phyloP scores from a whole-genome alignment of 2,329 filamentous ascomycete species.

The Chrysoporthe deuterocubensis region DNA sequence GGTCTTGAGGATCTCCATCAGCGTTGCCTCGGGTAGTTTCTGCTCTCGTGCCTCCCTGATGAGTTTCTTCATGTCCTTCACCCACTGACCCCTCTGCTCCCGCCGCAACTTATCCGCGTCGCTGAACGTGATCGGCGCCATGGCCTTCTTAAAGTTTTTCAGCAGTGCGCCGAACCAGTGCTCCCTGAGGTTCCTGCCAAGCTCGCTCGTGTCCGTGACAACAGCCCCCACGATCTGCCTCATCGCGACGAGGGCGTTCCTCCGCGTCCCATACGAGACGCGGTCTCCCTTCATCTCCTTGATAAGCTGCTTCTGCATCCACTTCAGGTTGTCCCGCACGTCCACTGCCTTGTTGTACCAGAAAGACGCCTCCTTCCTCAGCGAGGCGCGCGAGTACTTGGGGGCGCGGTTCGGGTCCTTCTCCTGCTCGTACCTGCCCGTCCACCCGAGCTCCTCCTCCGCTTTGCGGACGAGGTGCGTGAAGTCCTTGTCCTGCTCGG shows the following conservation, averaged over 20 bases:
- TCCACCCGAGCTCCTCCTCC: constrained; percentile 18
- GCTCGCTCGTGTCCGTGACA: constrained; percentile 4
- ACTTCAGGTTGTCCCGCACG: constrained; percentile 11
- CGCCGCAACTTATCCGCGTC: constrained; percentile 4
- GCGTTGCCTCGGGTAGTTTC: not conserved
- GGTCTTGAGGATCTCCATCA: constrained; percentile 1
- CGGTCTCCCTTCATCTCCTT: constrained; percentile 1
- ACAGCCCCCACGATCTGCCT: constrained; percentile 2
- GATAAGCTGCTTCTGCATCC: constrained; percentile 21
- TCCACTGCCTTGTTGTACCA: constrained; percentile 12
- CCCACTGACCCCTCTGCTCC: constrained; percentile 3
- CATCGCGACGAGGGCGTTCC: constrained; percentile 18
- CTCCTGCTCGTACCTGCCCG: constrained; percentile 2
- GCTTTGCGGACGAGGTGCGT: constrained; percentile 15
- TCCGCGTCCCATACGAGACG: constrained; percentile 17
- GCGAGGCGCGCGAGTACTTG: constrained; percentile 4
- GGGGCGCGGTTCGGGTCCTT: not conserved
- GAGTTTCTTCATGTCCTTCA: constrained; percentile 2
- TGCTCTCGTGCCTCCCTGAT: not conserved
- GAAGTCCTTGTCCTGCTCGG: constrained; percentile 16
- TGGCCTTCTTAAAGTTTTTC: constrained; percentile 7
- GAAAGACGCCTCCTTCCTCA: not conserved
- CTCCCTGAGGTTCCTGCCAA: constrained; percentile 11
- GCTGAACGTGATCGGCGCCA: not conserved
- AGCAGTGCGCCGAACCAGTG: not conserved